phyloP scores from a whole-genome alignment of 1,284 basidiomycete species.

The Entoloma clypeatum region DNA sequence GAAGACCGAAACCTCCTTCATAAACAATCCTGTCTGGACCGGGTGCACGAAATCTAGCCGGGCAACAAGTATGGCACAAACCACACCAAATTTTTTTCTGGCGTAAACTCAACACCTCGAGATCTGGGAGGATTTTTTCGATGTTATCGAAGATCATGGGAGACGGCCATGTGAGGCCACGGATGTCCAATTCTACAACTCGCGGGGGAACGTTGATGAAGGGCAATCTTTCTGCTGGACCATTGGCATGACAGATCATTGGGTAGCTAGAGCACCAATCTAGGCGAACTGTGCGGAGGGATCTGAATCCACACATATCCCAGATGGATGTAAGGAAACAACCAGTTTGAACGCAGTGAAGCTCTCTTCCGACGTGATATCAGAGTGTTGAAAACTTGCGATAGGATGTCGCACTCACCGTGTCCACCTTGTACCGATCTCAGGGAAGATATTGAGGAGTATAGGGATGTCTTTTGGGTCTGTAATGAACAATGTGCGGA shows the following conservation, averaged over 20 bases:
- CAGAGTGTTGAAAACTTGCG: background rate
- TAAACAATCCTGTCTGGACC: slow-evolving; percentile 26
- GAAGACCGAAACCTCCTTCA: slow-evolving; percentile 30
- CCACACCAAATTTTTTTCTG: slow-evolving; percentile 32
- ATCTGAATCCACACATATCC: slow-evolving; percentile 25
- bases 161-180: slow-evolving; percentile 31
- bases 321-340: slow-evolving; percentile 17
- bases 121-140: slow-evolving; percentile 19
- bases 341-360: slow-evolving; percentile 28
- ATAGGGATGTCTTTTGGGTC: slow-evolving; percentile 19
- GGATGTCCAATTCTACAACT: slow-evolving; percentile 28
- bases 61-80: slow-evolving; percentile 30
- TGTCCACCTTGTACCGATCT: slow-evolving; percentile 25
- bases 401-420: slow-evolving; percentile 21
- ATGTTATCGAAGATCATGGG: slow-evolving; percentile 26
- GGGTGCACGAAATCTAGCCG: slow-evolving; percentile 25
- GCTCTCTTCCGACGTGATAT: slow-evolving; percentile 20
- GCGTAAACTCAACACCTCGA: slow-evolving; percentile 26
- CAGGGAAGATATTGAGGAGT: slow-evolving; percentile 22
- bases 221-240: slow-evolving; percentile 19
- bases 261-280: slow-evolving; percentile 25
- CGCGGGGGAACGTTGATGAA: slow-evolving; percentile 24
- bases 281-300: slow-evolving; percentile 25
- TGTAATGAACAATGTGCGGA: slow-evolving; percentile 24
- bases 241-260: slow-evolving; percentile 15